Base-by-base conservation (phyloP, 106 monocot genomes). In the Dactylorhiza incarnata region DNA sequence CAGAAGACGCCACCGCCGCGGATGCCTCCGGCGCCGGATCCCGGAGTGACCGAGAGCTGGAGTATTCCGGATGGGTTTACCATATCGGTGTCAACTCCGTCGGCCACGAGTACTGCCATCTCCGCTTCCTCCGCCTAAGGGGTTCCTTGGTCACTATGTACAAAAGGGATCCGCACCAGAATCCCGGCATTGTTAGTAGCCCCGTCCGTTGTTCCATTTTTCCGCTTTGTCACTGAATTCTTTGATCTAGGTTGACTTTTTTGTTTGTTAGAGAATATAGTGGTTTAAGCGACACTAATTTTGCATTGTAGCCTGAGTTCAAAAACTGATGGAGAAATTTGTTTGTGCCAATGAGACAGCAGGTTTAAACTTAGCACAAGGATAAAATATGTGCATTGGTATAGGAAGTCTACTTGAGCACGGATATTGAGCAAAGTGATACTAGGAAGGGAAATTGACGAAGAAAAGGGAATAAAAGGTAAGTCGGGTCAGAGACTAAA, bases 81-180 rank as follows among this genome's bases (percentile, higher is more conserved):
- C 95, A 96, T 81, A 48, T 96, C 26, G 95, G 95, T 46, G 93
- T 89, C 74, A 96, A 93, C 70, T 89, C 90, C 75, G 76, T 96
- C 71, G 95, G 95, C 15, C 85, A 85, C 68, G 89, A 89, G 85
- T 96, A 93, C 51, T 93, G 90, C 87, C 93, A 93, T 76, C 93
- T 96, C 70, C 88, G 95, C 5, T 96, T 84, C 81, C 90, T 96
- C 51, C 49, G 45, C 49, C 76, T 96, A 74, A 81, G 85, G 58
- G 93, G 92, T 14, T 84, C 73, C 45, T 84, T 50, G 49, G 86
- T 93, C 62, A 58, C 84, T 76, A 96, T 96, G 95, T 96, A 85
- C 88, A 96, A 96, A 87, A 78, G 95, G 46, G 87, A 95, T 46
- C 95, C 95, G 17, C 63, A 83, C n/a, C 49, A 83, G 15, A 44